These are phyloP conservation scores for Collybia nuda DNA, from an alignment of 768 basidiomycete species.

Conservation along the genomic window DNA sequence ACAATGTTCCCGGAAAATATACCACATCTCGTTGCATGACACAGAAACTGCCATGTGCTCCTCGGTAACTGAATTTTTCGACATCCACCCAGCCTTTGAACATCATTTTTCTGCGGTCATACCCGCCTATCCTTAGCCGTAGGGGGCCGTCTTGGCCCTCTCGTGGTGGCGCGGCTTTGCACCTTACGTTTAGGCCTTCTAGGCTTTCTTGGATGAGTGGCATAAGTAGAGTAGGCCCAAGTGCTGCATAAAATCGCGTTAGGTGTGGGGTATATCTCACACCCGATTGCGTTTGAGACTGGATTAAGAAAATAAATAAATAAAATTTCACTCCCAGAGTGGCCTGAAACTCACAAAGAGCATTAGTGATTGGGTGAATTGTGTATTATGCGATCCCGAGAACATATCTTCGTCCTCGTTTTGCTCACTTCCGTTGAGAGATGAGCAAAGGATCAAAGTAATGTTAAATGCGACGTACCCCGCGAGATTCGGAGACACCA, in stretches of 20 bases:
- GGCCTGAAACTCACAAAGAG: slow-evolving; percentile 65
- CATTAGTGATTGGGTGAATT: slow-evolving; percentile 80
- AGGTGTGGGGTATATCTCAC: slow-evolving; percentile 70
- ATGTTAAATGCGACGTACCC: slow-evolving; percentile 11
- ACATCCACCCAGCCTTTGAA: slow-evolving; percentile 79
- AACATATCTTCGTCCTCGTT: slow-evolving; percentile 66
- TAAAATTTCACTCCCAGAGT: neutral
- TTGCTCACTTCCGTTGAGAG: neutral
- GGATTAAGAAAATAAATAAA: neutral
- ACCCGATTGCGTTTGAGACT: slow-evolving; percentile 86
- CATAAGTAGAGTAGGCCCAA: slow-evolving; percentile 53
- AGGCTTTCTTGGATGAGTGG: slow-evolving; percentile 56
- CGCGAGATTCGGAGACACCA: slow-evolving; percentile 59
- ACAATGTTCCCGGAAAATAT: slow-evolving; percentile 19
- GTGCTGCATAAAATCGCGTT: slow-evolving; percentile 76
- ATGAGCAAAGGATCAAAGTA: neutral
- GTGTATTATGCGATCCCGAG: slow-evolving; percentile 54
- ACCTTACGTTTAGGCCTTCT: slow-evolving; percentile 44
- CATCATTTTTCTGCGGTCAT: slow-evolving; percentile 58
- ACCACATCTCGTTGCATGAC: slow-evolving; percentile 72
- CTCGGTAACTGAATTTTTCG: slow-evolving; percentile 55
- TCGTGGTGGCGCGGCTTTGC: slow-evolving; percentile 36
- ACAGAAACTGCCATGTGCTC: slow-evolving; percentile 59
- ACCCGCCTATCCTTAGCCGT: slow-evolving; percentile 64
- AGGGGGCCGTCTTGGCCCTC: slow-evolving; percentile 19